Base-by-base conservation (phyloP, 768 basidiomycete genomes). In the Suillus subaureus region DNA sequence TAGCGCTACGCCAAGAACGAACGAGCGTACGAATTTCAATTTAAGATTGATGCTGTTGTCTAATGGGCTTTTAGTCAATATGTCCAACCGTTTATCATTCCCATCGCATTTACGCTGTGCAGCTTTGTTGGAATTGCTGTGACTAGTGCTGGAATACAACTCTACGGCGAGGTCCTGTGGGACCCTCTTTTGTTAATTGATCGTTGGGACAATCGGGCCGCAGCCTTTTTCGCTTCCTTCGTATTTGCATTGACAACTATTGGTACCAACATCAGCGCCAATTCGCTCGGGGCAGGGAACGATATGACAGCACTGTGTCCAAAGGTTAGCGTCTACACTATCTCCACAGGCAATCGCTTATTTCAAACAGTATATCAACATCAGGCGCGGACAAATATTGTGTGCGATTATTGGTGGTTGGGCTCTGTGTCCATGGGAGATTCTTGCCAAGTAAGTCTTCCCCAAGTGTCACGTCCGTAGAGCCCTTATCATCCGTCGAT, bases 391-490 rank as follows among this genome's bases (percentile, higher is more conserved):
- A 23, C 72, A 77, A 49, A 66, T 75, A 16, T 67, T 77, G 6
- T 73, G 74, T 60, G 69, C 75, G 21, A 13, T 75, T 23, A 64
- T 75, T 18, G 74, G 94, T 4, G 92, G 92, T 2, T 96, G 94
- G 94, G 87, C 84, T 0, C 79, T 94, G 15, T 87, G 85, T 66
- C 93, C 94, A 9, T 96, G 93, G 94, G 86, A 93, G 73, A 94
- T 96, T 61, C 79, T 96, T 40, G 81, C 82, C 5, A 82, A 79
- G 75, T 75, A 58, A 57, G 72, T 62, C 26, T 21, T 42, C 6
- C 26, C 23, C 23, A 16, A 35, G 21, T 37, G 35, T 21, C 16
- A 8, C 7, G 4, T 61, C 33, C 4, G 15, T 18, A 7, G 6
- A 45, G 54, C 13, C 33, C 33, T 39, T 49, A 21, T 37, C 28